These are phyloP conservation scores for Saccharomycopsis hybrid DNA, from an alignment of 1,139 yeast species.

Conservation along the genomic window DNA sequence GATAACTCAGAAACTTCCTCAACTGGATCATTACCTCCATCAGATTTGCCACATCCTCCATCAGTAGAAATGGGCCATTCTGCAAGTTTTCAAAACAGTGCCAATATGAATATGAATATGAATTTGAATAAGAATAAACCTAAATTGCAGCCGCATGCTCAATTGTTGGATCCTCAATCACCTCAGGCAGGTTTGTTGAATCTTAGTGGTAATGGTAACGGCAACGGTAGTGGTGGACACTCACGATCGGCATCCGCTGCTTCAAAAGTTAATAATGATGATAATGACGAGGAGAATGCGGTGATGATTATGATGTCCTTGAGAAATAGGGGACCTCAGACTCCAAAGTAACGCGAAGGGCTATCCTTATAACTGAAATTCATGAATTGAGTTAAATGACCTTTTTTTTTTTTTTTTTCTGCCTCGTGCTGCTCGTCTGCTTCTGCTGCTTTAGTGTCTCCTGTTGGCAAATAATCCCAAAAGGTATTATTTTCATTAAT, in stretches of 20 bases:
- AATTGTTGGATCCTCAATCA: not conserved
- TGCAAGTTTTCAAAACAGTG: not conserved
- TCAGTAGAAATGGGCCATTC: not conserved
- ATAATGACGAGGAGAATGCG: constrained; percentile 19
- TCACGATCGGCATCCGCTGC: too few relatives aligned
- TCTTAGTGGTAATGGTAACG: not conserved
- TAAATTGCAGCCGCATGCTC: not conserved
- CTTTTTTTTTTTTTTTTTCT: too few relatives aligned
- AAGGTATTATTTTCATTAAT: too few relatives aligned
- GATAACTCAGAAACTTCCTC: not conserved
- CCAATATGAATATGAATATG: not conserved
- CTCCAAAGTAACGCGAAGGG: too few relatives aligned
- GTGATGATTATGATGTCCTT: constrained; percentile 21
- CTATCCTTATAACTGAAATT: too few relatives aligned
- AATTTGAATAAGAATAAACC: not conserved
- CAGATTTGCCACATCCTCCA: not conserved
- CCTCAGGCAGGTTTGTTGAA: not conserved
- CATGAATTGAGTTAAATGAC: too few relatives aligned
- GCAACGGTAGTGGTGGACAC: too few relatives aligned
- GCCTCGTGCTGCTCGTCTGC: too few relatives aligned
- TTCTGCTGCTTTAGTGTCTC: too few relatives aligned
- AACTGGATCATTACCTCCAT: not conserved
- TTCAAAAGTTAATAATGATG: not conserved
- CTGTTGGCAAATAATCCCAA: too few relatives aligned
- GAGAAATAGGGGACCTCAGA: constrained; percentile 1